These are phyloP conservation scores for Aspergillus intermedius DNA, from an alignment of 2,329 filamentous ascomycete genomes.

Conservation along the genomic window DNA sequence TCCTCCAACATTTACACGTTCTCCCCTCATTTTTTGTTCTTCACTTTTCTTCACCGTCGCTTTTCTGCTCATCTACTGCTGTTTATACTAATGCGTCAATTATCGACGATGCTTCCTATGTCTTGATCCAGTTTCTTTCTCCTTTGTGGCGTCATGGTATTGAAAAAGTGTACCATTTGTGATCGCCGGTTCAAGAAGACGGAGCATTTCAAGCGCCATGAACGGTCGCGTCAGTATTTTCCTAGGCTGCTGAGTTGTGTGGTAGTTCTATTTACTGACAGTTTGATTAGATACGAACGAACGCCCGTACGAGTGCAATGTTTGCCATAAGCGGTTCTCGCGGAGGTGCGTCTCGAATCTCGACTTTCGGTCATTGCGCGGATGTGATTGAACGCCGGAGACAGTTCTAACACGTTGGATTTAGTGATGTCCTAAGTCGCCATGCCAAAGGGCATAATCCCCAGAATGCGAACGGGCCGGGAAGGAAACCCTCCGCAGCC, in stretches of 20 bases:
- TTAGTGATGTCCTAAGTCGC: constrained; percentile 45
- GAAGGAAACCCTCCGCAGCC: constrained; percentile 24
- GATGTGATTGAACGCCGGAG: background rate
- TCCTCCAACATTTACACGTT: background rate
- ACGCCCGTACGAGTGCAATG: constrained; percentile 48
- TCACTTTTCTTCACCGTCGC: background rate
- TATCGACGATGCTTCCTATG: constrained; percentile 4
- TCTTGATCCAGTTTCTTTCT: constrained; percentile 4
- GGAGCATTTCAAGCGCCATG: constrained; percentile 51
- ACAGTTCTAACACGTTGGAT: constrained; percentile 8
- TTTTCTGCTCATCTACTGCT: background rate
- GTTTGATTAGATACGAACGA: constrained; percentile 46
- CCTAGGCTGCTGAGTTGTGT: background rate
- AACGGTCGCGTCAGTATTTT: constrained; percentile 46
- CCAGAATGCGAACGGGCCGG: constrained; percentile 7
- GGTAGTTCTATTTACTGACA: background rate
- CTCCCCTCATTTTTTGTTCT: background rate
- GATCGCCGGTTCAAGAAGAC: constrained; percentile 52
- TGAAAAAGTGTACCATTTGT: constrained; percentile 43
- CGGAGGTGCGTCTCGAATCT: constrained; percentile 38
- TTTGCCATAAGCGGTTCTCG: constrained; percentile 50
- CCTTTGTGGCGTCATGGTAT: constrained; percentile 29
- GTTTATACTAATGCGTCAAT: background rate
- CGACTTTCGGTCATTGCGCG: background rate
- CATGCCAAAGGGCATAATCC: constrained; percentile 46